Conservation (phyloP, 106 monocot genomes). For the Amphibolis antarctica region DNA sequence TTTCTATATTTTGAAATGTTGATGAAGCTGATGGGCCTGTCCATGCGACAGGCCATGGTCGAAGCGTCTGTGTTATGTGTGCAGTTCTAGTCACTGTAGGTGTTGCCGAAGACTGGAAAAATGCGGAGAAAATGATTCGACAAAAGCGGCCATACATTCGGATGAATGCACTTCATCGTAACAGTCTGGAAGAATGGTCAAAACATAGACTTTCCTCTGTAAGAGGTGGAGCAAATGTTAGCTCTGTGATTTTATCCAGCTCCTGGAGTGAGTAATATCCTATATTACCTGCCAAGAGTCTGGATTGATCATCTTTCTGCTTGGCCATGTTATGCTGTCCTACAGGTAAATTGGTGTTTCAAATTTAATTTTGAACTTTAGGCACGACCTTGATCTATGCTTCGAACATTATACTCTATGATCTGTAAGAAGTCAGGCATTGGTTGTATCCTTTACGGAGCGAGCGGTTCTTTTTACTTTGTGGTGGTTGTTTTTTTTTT, state of each 20-base stretch:
- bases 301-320: too few species aligned
- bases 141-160: constrained; percentile 65
- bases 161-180: constrained; percentile 75
- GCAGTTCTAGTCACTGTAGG: constrained; percentile 69
- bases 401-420: too few species aligned
- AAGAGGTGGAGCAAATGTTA: constrained; percentile 20
- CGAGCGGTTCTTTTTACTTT: too few species aligned
- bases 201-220: constrained; percentile 40
- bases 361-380: too few species aligned
- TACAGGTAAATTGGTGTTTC: too few species aligned
- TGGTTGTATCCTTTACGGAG: too few species aligned
- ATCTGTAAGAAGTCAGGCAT: too few species aligned
- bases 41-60: constrained; percentile 59
- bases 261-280: background rate
- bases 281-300: too few species aligned
- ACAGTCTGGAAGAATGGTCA: constrained; percentile 82
- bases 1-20: background rate
- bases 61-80: constrained; percentile 86
- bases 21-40: background rate
- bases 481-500: too few species aligned
- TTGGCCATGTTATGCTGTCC: too few species aligned
- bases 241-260: constrained; percentile 30
- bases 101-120: constrained; percentile 81
- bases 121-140: constrained; percentile 64
- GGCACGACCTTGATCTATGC: too few species aligned